Conservation (phyloP, 2,329 filamentous ascomycete species). For the Kalmusia sp. region DNA sequence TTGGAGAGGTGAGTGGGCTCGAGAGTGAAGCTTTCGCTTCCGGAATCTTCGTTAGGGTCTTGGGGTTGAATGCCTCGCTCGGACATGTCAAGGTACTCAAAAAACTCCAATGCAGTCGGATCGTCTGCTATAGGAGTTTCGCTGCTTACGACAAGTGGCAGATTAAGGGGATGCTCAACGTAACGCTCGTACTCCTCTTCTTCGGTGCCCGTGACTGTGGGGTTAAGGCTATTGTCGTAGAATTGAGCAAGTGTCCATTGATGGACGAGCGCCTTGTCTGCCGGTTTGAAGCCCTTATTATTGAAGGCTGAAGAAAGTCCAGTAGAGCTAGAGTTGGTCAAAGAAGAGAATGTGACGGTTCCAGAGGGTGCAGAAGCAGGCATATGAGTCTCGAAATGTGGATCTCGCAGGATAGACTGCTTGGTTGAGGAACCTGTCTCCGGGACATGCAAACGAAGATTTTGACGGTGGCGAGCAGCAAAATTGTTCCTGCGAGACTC, state of each 20-base stretch:
- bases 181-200: conserved; percentile 88
- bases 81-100: conserved; percentile 75
- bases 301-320: conserved; percentile 32
- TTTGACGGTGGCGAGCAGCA: conserved; percentile 25
- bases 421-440: conserved; percentile 46
- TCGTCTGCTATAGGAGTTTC: conserved; percentile 63
- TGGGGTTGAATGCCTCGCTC: conserved; percentile 27
- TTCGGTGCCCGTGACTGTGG: conserved; percentile 78
- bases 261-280: conserved; percentile 81
- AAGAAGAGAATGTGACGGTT: conserved; percentile 26
- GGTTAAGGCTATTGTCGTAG: conserved; percentile 84
- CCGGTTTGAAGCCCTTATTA: conserved; percentile 53
- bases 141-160: conserved; percentile 80
- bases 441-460: conserved; percentile 29
- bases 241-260: conserved; percentile 91
- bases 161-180: conserved; percentile 83
- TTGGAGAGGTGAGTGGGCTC: conserved; percentile 18
- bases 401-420: conserved; percentile 52
- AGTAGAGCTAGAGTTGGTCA: conserved; percentile 38
- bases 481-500: conserved; percentile 29
- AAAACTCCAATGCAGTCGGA: conserved; percentile 69
- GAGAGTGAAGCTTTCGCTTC: conserved; percentile 18
- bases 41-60: conserved; percentile 25
- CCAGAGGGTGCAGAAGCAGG: conserved; percentile 25
- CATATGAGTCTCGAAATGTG: conserved; percentile 44